Conservation (phyloP, 1,284 basidiomycete species). For the Apiotrichum porosum region DNA sequence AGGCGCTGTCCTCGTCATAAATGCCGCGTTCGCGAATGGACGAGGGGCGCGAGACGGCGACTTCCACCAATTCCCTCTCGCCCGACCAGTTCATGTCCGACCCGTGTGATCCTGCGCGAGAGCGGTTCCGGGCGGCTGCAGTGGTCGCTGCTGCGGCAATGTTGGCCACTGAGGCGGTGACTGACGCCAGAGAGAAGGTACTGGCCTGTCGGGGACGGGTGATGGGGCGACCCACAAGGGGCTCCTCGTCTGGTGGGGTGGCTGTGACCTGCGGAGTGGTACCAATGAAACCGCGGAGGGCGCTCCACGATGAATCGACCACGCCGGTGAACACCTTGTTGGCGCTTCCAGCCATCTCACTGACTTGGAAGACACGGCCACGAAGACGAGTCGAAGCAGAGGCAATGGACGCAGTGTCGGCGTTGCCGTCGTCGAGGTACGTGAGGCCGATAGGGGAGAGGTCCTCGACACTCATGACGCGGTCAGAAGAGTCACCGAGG, state of each 20-base stretch:
- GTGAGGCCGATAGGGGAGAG: slow-evolving; percentile 67
- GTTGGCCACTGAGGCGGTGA: slow-evolving; percentile 62
- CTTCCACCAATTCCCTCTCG: slow-evolving; percentile 43
- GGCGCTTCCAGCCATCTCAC: slow-evolving; percentile 57
- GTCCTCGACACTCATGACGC: slow-evolving; percentile 64
- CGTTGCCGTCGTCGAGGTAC: slow-evolving; percentile 39
- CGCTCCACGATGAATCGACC: slow-evolving; percentile 75
- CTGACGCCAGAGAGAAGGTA: slow-evolving; percentile 72
- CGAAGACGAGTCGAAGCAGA: slow-evolving; percentile 50
- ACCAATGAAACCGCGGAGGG: slow-evolving; percentile 61
- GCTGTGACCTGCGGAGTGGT: slow-evolving; percentile 7
- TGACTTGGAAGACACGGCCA: slow-evolving; percentile 70
- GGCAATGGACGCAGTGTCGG: slow-evolving; percentile 41
- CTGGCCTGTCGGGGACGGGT: slow-evolving; percentile 60
- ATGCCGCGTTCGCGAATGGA: slow-evolving; percentile 35
- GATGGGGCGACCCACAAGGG: slow-evolving; percentile 9
- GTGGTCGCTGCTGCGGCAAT: slow-evolving; percentile 45
- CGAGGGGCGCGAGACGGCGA: slow-evolving; percentile 33
- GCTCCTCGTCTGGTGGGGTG: slow-evolving; percentile 11
- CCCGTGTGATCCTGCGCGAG: slow-evolving; percentile 51
- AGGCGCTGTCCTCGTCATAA: neutral
- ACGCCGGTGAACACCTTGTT: slow-evolving; percentile 79
- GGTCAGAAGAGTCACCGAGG: slow-evolving; percentile 59
- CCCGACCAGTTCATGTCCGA: slow-evolving; percentile 24
- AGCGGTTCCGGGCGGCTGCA: slow-evolving; percentile 33